phyloP scores from a whole-genome alignment of 306 rosid genomes.

The Rosa lucieae region DNA sequence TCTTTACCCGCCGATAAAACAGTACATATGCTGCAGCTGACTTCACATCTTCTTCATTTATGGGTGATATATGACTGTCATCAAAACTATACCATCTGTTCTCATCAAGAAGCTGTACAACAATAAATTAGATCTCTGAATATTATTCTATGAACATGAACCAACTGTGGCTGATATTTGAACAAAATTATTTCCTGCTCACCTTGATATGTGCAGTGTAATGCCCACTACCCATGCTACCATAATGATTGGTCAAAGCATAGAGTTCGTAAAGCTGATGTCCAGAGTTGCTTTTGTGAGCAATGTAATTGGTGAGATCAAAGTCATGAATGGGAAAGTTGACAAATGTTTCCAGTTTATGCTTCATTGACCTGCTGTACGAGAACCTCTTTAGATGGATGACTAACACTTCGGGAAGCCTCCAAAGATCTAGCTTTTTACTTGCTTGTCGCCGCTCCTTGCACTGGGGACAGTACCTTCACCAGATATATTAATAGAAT shows the following conservation, averaged over 20 bases:
- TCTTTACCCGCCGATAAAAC: constrained; percentile 84
- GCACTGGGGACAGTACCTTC: constrained; percentile 91
- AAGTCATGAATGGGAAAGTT: constrained; percentile 93
- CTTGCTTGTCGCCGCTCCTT: constrained; percentile 96
- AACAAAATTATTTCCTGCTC: constrained; percentile 16
- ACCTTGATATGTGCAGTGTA: constrained; percentile 98
- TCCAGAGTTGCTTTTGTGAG: constrained; percentile 73
- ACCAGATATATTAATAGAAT: constrained; percentile 25
- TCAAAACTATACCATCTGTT: constrained; percentile 93
- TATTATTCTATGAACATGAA: background rate
- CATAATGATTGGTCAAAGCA: constrained; percentile 92
- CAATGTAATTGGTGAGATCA: constrained; percentile 85
- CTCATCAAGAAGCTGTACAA: constrained; percentile 80
- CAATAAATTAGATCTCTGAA: constrained; percentile 1
- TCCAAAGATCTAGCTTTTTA: constrained; percentile 97
- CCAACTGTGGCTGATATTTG: background rate
- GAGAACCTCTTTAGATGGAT: constrained; percentile 97
- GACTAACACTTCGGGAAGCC: constrained; percentile 95
- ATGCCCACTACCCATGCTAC: constrained; percentile 99
- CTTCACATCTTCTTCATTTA: constrained; percentile 90
- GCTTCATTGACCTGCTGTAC: constrained; percentile 98
- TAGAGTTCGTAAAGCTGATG: constrained; percentile 84
- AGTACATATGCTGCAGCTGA: constrained; percentile 92
- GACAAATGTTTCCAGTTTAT: constrained; percentile 89
- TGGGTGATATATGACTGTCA: constrained; percentile 82